phyloP scores from a whole-genome alignment of 2,329 filamentous ascomycete species.

The Blastomyces gilchristii region DNA sequence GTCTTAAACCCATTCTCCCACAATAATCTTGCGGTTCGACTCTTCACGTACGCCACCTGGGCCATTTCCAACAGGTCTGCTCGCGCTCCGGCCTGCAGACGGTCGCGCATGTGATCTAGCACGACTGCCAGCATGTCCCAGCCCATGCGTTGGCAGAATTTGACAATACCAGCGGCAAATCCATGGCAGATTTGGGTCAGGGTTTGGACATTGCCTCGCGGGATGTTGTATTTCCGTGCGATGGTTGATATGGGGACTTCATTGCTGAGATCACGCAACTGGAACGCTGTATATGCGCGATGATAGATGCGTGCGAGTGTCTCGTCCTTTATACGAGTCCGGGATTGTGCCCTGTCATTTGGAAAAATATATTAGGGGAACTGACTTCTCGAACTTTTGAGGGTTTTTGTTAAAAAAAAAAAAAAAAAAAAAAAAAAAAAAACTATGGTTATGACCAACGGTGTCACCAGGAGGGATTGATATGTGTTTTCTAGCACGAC shows the following conservation, averaged over 20 bases:
- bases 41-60: constrained; percentile 65
- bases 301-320: constrained; percentile 55
- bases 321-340: constrained; percentile 49
- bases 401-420: neutral
- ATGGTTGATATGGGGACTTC: constrained; percentile 62
- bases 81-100: constrained; percentile 60
- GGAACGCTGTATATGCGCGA: constrained; percentile 64
- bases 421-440: too few species aligned
- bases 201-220: constrained; percentile 60
- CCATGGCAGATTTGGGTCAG: constrained; percentile 66
- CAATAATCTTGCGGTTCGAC: constrained; percentile 61
- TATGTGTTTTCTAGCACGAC: constrained; percentile 14
- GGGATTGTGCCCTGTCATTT: constrained; percentile 52
- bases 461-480: constrained; percentile 8
- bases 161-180: constrained; percentile 68
- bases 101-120: constrained; percentile 64
- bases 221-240: constrained; percentile 58
- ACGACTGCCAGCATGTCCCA: constrained; percentile 64
- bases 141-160: constrained; percentile 67
- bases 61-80: constrained; percentile 61
- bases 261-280: constrained; percentile 69
- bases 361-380: neutral
- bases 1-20: constrained; percentile 68
- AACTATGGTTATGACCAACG: neutral
- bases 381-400: neutral